These are phyloP conservation scores for Marasmius sp. DNA, from an alignment of 1,284 basidiomycete species.

Conservation along the genomic window DNA sequence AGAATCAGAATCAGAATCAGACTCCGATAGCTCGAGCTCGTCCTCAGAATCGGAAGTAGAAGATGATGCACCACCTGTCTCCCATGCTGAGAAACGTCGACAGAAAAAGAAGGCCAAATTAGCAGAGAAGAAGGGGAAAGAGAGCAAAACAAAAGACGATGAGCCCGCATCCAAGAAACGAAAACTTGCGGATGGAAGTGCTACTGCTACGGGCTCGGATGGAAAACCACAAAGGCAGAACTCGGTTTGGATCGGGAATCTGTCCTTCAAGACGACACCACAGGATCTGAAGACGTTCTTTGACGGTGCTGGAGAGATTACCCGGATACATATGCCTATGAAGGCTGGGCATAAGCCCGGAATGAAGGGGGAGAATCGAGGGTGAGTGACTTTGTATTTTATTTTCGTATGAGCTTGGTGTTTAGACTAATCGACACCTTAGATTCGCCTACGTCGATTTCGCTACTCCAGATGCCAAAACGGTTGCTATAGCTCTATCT, in stretches of 20 bases:
- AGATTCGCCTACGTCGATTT: slow-evolving; percentile 99
- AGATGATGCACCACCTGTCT: slow-evolving; percentile 54
- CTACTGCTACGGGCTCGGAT: slow-evolving; percentile 21
- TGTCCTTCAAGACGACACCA: slow-evolving; percentile 87
- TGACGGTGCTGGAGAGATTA: slow-evolving; percentile 69
- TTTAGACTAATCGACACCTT: slow-evolving; percentile 4
- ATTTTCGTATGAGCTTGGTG: not conserved
- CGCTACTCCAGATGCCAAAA: slow-evolving; percentile 72
- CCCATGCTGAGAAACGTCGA: slow-evolving; percentile 68
- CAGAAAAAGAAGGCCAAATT: slow-evolving; percentile 55
- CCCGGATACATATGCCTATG: slow-evolving; percentile 73
- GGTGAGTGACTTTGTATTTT: slow-evolving; percentile 42
- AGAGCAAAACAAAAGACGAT: slow-evolving; percentile 11
- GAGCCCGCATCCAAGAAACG: slow-evolving; percentile 39
- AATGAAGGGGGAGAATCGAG: slow-evolving; percentile 61
- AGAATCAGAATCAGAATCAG: slow-evolving; percentile 10
- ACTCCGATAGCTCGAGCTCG: slow-evolving; percentile 15
- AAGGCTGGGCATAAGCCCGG: slow-evolving; percentile 46
- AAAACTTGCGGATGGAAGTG: slow-evolving; percentile 43
- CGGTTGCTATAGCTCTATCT: slow-evolving; percentile 74
- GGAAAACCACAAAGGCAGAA: slow-evolving; percentile 57
- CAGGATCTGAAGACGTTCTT: slow-evolving; percentile 75
- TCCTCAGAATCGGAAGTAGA: not conserved
- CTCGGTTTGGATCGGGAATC: slow-evolving; percentile 94
- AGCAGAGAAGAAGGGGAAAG: slow-evolving; percentile 18